Percentiles rank a stretch among this genome's conserved stretches.
These are phyloP conservation scores for Eucalyptus marginata DNA, from an alignment of 345 rosid genomes.

Conservation along the genomic window DNA sequence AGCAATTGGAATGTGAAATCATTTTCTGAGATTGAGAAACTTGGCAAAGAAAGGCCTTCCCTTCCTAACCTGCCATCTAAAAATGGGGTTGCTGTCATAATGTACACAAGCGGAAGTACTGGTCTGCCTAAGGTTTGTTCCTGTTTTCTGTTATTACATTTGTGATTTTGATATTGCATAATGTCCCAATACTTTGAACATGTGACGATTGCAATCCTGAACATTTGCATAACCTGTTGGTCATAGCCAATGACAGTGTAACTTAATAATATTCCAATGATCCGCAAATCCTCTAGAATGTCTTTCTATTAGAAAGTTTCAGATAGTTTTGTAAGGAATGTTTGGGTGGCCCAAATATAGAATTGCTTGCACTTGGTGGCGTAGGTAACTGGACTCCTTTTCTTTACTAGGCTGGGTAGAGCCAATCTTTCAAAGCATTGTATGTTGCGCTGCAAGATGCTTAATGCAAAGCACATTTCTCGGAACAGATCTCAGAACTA, in stretches of 20 bases:
- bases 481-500: neutral
- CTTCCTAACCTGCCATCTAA: constrained; percentile 57
- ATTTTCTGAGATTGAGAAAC: constrained; percentile 64
- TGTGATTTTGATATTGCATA: neutral
- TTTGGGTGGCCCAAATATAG: neutral
- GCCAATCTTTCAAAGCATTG: neutral
- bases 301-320: neutral
- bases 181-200: neutral
- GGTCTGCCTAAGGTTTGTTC: constrained; percentile 79
- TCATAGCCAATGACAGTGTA: neutral
- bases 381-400: neutral
- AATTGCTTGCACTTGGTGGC: neutral
- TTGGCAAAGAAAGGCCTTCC: constrained; percentile 43
- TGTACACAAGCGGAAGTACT: constrained; percentile 97
- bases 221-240: neutral
- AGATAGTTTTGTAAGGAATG: neutral
- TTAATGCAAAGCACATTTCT: neutral
- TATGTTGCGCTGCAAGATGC: neutral
- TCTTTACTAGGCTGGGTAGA: neutral
- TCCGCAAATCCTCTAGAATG: neutral
- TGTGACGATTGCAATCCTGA: neutral
- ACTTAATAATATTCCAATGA: neutral
- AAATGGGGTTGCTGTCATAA: constrained; percentile 59
- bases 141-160: neutral
- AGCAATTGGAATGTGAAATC: constrained; percentile 48